These are phyloP conservation scores for Musa beccarii DNA, from an alignment of 176 grass and related monocot genomes.

Conservation along the genomic window DNA sequence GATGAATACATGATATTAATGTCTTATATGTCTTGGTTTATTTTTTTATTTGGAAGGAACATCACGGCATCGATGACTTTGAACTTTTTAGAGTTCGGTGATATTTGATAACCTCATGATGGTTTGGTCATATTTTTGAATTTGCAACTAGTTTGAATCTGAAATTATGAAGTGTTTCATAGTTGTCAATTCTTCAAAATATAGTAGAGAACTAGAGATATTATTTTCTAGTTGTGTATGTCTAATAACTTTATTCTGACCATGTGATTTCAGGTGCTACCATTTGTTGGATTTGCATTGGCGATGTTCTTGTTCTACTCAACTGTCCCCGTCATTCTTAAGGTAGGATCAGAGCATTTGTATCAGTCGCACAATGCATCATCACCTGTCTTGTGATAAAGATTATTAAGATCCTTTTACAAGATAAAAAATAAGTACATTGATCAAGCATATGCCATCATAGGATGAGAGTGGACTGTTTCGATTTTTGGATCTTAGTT, in stretches of 20 bases:
- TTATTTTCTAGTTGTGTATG: background rate
- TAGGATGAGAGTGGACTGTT: too few relatives aligned
- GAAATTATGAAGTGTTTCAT: background rate
- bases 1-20: too few relatives aligned
- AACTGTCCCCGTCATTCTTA: conserved; percentile 16
- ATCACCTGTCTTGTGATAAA: background rate
- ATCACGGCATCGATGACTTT: too few relatives aligned
- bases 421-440: background rate
- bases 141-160: background rate
- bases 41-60: too few relatives aligned
- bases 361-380: background rate
- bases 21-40: too few relatives aligned
- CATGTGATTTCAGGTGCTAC: conserved; percentile 16
- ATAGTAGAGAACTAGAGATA: background rate
- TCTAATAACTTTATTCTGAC: background rate
- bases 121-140: background rate
- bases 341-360: background rate
- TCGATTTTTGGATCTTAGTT: too few relatives aligned
- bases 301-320: conserved; percentile 28
- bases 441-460: too few relatives aligned
- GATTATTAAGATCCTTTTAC: background rate
- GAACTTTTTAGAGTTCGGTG: too few relatives aligned
- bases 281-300: conserved; percentile 22
- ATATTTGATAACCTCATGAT: background rate
- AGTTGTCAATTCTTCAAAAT: background rate